Evolutionary conservation across 352 stramenopile species (phyloP), one percentile per base, ranked within the genome.

Genomic region (Hyaloperonospora brassicae): DNA sequence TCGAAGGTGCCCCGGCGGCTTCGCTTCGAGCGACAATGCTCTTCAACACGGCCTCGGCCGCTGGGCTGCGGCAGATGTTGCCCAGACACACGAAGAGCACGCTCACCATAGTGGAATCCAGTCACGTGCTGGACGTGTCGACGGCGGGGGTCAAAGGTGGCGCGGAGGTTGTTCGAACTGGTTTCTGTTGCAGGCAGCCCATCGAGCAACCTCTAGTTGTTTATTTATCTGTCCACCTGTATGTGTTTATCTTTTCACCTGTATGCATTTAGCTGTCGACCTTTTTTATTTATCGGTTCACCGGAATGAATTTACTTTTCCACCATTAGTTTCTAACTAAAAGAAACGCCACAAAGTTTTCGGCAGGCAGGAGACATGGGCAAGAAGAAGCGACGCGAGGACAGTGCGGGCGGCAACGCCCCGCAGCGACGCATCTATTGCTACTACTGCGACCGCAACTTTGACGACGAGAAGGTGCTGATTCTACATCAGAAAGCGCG

Each of bases 401-500:
- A 91, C 35, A 75, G 50, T 27, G 66, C 47, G 12, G 50, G 61
- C 47, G 55, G 45, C 21, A 66, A 72, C 52, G 60, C 69, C 24
- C 59, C 68, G 47, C 59, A 56, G 46, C 63, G 72, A 27, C 84
- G 81, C 52, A 93, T 95, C 62, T 95, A 79, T 68, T 97, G 89
- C 74, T 97, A 95, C 69, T 97, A 97, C 73, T 97, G 89, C 66
- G 88, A 96, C 55, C 77, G 89, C 43, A 73, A 82, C 42, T 97
- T 97, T 43, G 85, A 95, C 23, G 84, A 96, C 61, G 89, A 97
- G 64, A 93, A 92, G 57, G 79, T 93, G 23, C 55, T 97, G 46
- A 95, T 97, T 56, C 80, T 95, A 73, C 89, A 97, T 65, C 89
- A 97, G 70, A 97, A 97, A 61, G 83, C 82, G 55, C 84, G 86